Evolutionary conservation across 2,329 filamentous ascomycete species (phyloP).

Genomic region (Colletotrichum magnum): DNA sequence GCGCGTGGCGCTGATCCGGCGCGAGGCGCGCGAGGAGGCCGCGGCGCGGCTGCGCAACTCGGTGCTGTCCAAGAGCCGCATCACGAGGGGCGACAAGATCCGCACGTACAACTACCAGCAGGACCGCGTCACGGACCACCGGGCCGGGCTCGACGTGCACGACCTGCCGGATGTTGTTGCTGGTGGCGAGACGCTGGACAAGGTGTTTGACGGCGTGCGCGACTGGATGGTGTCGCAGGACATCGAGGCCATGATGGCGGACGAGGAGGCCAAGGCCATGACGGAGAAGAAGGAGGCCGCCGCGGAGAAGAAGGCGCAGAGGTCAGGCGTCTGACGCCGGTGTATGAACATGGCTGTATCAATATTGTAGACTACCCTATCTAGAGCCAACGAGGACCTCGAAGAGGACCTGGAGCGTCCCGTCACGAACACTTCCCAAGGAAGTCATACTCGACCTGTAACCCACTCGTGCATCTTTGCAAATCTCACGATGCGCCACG

Average conservation of each 20-base stretch:
- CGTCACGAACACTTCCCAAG: background rate
- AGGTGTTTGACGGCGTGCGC: constrained; percentile 82
- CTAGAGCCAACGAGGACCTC: background rate
- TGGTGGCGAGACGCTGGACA: constrained; percentile 79
- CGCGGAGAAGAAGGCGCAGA: constrained; percentile 37
- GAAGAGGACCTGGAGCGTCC: background rate
- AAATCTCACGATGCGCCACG: no score
- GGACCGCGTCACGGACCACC: constrained; percentile 89
- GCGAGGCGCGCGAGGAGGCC: constrained; percentile 88
- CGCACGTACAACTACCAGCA: constrained; percentile 87
- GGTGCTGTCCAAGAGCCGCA: constrained; percentile 83
- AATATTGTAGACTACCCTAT: constrained; percentile 16
- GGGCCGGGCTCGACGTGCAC: constrained; percentile 83
- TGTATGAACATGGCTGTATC: background rate
- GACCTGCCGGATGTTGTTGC: constrained; percentile 85
- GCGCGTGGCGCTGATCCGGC: constrained; percentile 82
- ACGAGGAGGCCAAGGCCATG: constrained; percentile 62
- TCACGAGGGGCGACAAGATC: constrained; percentile 94
- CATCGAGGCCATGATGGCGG: constrained; percentile 78
- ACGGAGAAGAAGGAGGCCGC: constrained; percentile 29
- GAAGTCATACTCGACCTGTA: background rate
- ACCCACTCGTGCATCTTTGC: no score
- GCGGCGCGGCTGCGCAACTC: constrained; percentile 81
- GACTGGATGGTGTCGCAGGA: constrained; percentile 83
- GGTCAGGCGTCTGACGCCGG: background rate